Percentiles rank a stretch among this genome's conserved stretches.
These are phyloP conservation scores for Apiosordaria backusii DNA, from an alignment of 495 filamentous ascomycete genomes.

Conservation along the genomic window DNA sequence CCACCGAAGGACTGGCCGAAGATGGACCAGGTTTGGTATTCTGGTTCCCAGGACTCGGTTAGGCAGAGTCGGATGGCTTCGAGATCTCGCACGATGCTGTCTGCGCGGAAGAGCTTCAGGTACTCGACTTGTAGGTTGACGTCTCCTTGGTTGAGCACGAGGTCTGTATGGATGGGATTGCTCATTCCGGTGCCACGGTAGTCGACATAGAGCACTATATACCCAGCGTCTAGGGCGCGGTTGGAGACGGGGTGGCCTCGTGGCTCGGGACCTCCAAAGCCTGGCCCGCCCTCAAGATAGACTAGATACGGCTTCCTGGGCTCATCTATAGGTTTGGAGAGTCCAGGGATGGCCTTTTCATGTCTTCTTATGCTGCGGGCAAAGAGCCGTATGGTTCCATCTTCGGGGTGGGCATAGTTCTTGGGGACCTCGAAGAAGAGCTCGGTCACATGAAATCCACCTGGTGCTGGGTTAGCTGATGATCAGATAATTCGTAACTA, in stretches of 20 bases:
- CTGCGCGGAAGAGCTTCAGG: constrained; percentile 82
- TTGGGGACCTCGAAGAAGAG: constrained; percentile 81
- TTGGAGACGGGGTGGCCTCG: constrained; percentile 66
- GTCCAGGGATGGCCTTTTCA: constrained; percentile 55
- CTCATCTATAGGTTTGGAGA: constrained; percentile 25
- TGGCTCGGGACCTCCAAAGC: constrained; percentile 67
- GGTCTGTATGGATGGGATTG: constrained; percentile 67
- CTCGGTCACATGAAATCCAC: constrained; percentile 72
- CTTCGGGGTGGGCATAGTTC: constrained; percentile 62
- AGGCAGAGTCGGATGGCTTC: constrained; percentile 77
- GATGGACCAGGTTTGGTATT: constrained; percentile 73
- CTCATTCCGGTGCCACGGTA: constrained; percentile 86
- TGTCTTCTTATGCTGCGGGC: constrained; percentile 65
- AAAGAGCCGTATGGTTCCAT: constrained; percentile 67
- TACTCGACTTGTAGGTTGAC: constrained; percentile 68
- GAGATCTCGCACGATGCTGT: constrained; percentile 82
- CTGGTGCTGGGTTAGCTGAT: constrained; percentile 35
- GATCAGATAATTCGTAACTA: background rate
- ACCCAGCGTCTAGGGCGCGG: constrained; percentile 72
- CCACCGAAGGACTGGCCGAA: constrained; percentile 93
- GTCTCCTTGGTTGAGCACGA: constrained; percentile 61
- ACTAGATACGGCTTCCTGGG: constrained; percentile 47
- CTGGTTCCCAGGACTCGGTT: constrained; percentile 63
- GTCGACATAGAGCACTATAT: constrained; percentile 80
- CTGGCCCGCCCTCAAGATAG: constrained; percentile 73